Evolutionary conservation across 306 rosid species (phyloP).

Genomic region (Erythrophleum fordii): DNA sequence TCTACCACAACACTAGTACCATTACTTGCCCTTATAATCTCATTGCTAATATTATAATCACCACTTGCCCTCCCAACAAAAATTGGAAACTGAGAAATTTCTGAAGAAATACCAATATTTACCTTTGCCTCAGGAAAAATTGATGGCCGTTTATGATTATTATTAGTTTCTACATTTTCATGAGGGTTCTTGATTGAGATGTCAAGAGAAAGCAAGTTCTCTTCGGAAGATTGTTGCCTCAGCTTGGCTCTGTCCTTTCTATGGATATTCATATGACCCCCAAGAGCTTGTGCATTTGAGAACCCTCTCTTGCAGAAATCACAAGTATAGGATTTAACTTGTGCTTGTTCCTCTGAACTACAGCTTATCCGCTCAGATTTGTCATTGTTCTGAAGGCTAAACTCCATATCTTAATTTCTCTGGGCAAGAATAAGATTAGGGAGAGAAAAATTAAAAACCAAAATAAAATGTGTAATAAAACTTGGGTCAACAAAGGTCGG

Average conservation of each 20-base stretch:
- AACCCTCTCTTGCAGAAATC: not conserved
- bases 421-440: not conserved
- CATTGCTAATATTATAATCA: no score
- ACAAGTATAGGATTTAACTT: not conserved
- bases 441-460: not conserved
- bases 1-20: not conserved
- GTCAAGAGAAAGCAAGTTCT: not conserved
- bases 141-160: not conserved
- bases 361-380: not conserved
- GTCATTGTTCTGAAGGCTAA: conserved; percentile 30
- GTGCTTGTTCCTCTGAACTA: not conserved
- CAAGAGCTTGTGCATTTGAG: conserved; percentile 10
- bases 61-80: not conserved
- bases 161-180: no score
- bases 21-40: no score
- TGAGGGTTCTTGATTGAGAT: not conserved
- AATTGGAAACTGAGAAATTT: not conserved
- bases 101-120: not conserved
- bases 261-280: conserved; percentile 1
- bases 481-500: conserved; percentile 41
- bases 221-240: not conserved
- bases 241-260: not conserved
- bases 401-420: conserved; percentile 37
- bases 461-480: not conserved
- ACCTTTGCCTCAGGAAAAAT: conserved; percentile 3